Base-by-base conservation (phyloP, 2,329 filamentous ascomycete species). In the Ascochyta fabae region DNA sequence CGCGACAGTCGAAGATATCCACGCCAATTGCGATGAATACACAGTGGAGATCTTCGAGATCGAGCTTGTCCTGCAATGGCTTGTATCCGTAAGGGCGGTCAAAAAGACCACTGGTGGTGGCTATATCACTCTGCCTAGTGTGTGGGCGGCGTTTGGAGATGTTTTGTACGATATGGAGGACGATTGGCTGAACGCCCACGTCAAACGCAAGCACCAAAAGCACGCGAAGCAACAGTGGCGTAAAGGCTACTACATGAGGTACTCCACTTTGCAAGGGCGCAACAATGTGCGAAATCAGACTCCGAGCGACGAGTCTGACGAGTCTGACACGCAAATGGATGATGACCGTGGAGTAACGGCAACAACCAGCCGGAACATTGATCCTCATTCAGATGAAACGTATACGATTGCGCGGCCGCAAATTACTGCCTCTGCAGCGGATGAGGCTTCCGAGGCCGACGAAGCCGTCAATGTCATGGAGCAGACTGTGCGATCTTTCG, bases 1-100 rank as follows among this genome's bases (percentile, higher is more conserved):
- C 0, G 78, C 85, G 60, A 81, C 79, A 2, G 75, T 83, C 0
- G 69, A 76, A 10, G 83, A 81, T 8, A 80, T 89, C 31, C 81
- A 82, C 40, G 78, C 79, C 22, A 68, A 68, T 35, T 72, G 65
- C 44, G 55, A 65, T 5, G 59, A 64, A 23, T 52, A 67, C 27
- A 67, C 66, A 0, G 66, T 62, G 2, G 70, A 73, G 50, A 42
- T 68, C 1, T 75, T 75, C 40, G 72, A 75, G 40, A 60, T 75
- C 6, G 59, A 74, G 52, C 62, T 73, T 16, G 67, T 72, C 1
- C 53, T 75, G 3, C 50, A 58, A 4, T 75, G 71, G 71, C 70
- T 75, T 10, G 53, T 66, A 19, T 53, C 58, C 12, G 51, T 71
- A 27, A 59, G 60, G 7, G 72, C 68, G 10, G 61, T 67, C 33